phyloP scores from a whole-genome alignment of 2,329 filamentous ascomycete species.

The Aspergillus ochraceoroseus region DNA sequence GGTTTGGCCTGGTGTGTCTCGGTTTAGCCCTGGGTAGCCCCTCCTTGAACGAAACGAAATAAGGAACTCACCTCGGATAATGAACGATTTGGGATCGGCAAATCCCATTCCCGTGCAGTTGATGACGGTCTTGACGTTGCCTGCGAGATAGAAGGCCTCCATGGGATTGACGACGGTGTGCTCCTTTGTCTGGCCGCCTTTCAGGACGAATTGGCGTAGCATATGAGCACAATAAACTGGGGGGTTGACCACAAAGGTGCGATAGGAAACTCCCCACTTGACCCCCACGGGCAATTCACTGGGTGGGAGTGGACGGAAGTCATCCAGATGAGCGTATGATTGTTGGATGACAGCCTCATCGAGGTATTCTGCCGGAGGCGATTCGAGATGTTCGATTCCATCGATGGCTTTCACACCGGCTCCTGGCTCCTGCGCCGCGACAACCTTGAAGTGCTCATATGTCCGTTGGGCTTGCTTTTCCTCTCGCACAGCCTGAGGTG shows the following conservation, averaged over 20 bases:
- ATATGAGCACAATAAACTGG: constrained; percentile 43
- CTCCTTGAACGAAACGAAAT: too few relatives aligned
- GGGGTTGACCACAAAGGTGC: constrained; percentile 42
- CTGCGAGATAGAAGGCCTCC: constrained; percentile 39
- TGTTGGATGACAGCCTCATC: constrained; percentile 25
- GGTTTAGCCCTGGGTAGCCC: too few relatives aligned
- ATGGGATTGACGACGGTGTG: constrained; percentile 27
- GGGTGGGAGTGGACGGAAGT: constrained; percentile 30
- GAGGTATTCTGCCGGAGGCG: constrained; percentile 35
- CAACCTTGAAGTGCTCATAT: constrained; percentile 36
- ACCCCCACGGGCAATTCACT: constrained; percentile 34
- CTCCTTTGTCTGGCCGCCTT: constrained; percentile 33
- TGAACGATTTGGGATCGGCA: constrained; percentile 40
- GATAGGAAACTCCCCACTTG: constrained; percentile 42
- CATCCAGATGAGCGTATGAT: constrained; percentile 33
- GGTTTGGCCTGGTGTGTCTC: constrained; percentile 39
- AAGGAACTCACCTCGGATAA: constrained; percentile 39
- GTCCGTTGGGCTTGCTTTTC: constrained; percentile 38
- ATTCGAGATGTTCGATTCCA: constrained; percentile 44
- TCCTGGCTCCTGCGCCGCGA: constrained; percentile 34
- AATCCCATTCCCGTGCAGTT: constrained; percentile 47
- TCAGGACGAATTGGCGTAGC: constrained; percentile 38
- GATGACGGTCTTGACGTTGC: constrained; percentile 37
- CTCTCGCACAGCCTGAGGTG: constrained; percentile 36
- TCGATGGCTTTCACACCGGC: constrained; percentile 37